Evolutionary conservation across 2,329 filamentous ascomycete species (phyloP), one percentile per base, ranked within the genome.

Genomic region (Venturia nashicola): DNA sequence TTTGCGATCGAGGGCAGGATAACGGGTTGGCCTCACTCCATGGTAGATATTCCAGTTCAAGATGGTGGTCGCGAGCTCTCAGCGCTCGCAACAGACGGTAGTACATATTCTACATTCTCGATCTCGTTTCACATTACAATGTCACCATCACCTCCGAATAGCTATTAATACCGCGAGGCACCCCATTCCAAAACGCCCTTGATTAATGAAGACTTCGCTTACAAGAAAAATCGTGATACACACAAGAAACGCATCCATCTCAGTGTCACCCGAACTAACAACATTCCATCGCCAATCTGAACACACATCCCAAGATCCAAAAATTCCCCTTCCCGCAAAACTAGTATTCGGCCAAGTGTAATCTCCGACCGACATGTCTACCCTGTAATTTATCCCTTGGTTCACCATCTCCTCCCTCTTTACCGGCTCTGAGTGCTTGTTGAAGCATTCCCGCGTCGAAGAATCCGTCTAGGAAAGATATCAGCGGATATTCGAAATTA

Each of bases 371-470:
- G 8, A 92, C 83, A 66, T 90, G 86, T 68, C 87, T 79, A 54
- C 83, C 82, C 5, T 81, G 82, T 12, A 85, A 85, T 64, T 83
- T 79, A 69, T 87, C 85, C 55, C 81, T 76, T 2, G 63, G 62
- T 27, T 32, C 46, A 14, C 42, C 62, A 16, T 84, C 81, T 6
- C 78, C 74, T 4, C 77, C 79, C 64, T 85, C 80, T 18, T 82
- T 82, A 61, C 87, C 83, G 2, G 87, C 87, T 72, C 92, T 92
- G 65, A 96, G 84, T 1, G 91, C 91, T 73, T 95, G 90, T 32
- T 94, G 80, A 5, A 97, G 83, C 91, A 97, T 96, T 16, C 93
- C 93, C 0, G 93, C 91, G 73, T 97, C 93, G 76, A 97, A 97
- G 80, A 97, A 97, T 40, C 93, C 93, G 79, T 97, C 92, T 96